Percentiles rank a stretch among this genome's conserved stretches.
Evolutionary conservation across 129 eudicot species (phyloP).

Genomic region (Tanacetum coccineum): DNA sequence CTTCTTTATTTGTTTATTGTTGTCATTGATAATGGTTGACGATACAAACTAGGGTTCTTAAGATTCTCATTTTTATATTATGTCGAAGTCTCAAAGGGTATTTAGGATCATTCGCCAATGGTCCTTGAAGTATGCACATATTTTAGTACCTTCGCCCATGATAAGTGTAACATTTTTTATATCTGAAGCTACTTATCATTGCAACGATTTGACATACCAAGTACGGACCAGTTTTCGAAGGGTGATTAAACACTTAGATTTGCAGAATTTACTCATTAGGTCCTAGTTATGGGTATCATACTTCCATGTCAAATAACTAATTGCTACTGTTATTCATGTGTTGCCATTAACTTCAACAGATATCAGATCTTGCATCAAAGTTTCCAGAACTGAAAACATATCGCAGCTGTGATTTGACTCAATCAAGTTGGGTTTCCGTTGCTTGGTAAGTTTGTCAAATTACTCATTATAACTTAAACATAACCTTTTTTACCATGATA

Average conservation of each 20-base stretch:
- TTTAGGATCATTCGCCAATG: neutral
- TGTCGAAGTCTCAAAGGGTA: neutral
- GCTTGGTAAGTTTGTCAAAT: conserved; percentile 60
- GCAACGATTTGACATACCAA: too few relatives aligned
- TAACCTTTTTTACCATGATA: neutral
- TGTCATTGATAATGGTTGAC: neutral
- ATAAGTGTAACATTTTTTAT: too few relatives aligned
- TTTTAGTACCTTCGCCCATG: neutral
- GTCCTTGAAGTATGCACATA: neutral
- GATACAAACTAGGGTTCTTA: neutral
- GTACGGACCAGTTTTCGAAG: too few relatives aligned
- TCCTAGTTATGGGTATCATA: neutral
- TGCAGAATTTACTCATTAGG: too few relatives aligned
- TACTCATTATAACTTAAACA: neutral
- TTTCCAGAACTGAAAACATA: conserved; percentile 64
- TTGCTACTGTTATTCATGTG: conserved; percentile 7
- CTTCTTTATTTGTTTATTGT: neutral
- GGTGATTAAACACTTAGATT: too few relatives aligned
- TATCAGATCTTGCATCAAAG: conserved; percentile 60
- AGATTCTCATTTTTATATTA: neutral
- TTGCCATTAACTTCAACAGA: conserved; percentile 40
- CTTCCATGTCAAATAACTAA: neutral
- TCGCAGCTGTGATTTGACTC: conserved; percentile 78
- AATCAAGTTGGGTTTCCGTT: conserved; percentile 89
- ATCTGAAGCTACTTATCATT: too few relatives aligned